Conservation (phyloP, 2,329 filamentous ascomycete genomes). For the Exophiala sideris region DNA sequence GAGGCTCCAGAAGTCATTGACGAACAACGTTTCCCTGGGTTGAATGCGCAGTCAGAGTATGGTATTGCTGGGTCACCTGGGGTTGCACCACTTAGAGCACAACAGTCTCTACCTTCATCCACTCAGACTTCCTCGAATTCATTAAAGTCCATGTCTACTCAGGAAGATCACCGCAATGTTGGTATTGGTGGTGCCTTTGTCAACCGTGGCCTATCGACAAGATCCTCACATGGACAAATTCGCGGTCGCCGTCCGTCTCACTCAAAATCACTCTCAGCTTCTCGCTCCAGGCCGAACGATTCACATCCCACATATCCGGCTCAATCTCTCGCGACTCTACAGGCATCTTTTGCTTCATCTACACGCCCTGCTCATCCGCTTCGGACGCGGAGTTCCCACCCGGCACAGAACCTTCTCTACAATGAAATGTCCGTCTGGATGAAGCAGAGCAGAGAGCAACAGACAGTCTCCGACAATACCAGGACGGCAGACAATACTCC, state of each 20-base stretch:
- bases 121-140: slow-evolving; percentile 21
- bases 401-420: slow-evolving; percentile 34
- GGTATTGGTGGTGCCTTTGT: slow-evolving; percentile 3
- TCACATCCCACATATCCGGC: slow-evolving; percentile 44
- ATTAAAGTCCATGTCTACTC: slow-evolving; percentile 14
- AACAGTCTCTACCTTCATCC: slow-evolving; percentile 14
- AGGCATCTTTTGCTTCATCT: slow-evolving; percentile 42
- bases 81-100: slow-evolving; percentile 3
- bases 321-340: slow-evolving; percentile 47
- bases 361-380: slow-evolving; percentile 37
- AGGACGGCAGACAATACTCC: slow-evolving; percentile 48
- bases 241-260: slow-evolving; percentile 21
- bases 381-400: slow-evolving; percentile 44
- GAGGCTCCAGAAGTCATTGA: slow-evolving; percentile 12
- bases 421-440: slow-evolving; percentile 29
- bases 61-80: slow-evolving; percentile 5
- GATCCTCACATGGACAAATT: slow-evolving; percentile 13
- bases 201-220: slow-evolving; percentile 16
- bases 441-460: slow-evolving; percentile 22
- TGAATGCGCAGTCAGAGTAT: slow-evolving; percentile 6
- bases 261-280: slow-evolving; percentile 25
- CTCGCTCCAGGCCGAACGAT: slow-evolving; percentile 14
- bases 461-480: slow-evolving; percentile 20
- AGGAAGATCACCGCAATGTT: slow-evolving; percentile 5
- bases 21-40: slow-evolving; percentile 7